A percentile compares a stretch with the other conserved stretches of the same genome.
These are phyloP conservation scores for Xylaria curta DNA, from an alignment of 495 filamentous ascomycete species.

Conservation along the genomic window DNA sequence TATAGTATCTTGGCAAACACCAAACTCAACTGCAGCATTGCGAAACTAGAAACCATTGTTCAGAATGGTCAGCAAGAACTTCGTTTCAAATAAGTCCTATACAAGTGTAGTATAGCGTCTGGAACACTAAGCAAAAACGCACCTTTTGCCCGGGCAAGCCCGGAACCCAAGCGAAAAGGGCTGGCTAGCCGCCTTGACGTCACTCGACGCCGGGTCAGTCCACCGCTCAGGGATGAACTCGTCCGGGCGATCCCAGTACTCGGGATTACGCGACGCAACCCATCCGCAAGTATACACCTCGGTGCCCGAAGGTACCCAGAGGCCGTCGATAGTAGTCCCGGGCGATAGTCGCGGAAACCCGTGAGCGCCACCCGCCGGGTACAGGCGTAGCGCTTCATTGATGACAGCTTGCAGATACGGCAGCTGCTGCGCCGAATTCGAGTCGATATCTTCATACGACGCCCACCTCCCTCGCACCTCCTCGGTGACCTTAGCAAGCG, in stretches of 20 bases:
- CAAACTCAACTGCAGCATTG: slow-evolving; percentile 24
- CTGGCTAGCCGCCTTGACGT: slow-evolving; percentile 43
- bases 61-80: too few relatives aligned
- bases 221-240: slow-evolving; percentile 37
- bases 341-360: slow-evolving; percentile 35
- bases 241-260: slow-evolving; percentile 35
- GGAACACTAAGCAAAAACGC: too few relatives aligned
- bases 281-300: slow-evolving; percentile 43
- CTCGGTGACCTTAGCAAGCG: slow-evolving; percentile 2
- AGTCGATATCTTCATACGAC: slow-evolving; percentile 27
- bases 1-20: slow-evolving; percentile 44
- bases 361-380: slow-evolving; percentile 23
- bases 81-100: too few relatives aligned
- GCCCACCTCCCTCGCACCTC: slow-evolving; percentile 29
- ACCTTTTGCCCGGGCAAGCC: too few relatives aligned
- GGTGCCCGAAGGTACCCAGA: slow-evolving; percentile 34
- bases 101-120: too few relatives aligned
- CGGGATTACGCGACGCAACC: slow-evolving; percentile 34
- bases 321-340: slow-evolving; percentile 31
- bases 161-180: slow-evolving; percentile 30
- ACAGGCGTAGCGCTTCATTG: slow-evolving; percentile 46
- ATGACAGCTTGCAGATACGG: slow-evolving; percentile 46
- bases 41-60: too few relatives aligned
- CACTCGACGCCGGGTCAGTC: slow-evolving; percentile 31
- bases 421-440: slow-evolving; percentile 29